Base-by-base conservation (phyloP, 768 basidiomycete genomes). In the Tricholoma furcatifolium region DNA sequence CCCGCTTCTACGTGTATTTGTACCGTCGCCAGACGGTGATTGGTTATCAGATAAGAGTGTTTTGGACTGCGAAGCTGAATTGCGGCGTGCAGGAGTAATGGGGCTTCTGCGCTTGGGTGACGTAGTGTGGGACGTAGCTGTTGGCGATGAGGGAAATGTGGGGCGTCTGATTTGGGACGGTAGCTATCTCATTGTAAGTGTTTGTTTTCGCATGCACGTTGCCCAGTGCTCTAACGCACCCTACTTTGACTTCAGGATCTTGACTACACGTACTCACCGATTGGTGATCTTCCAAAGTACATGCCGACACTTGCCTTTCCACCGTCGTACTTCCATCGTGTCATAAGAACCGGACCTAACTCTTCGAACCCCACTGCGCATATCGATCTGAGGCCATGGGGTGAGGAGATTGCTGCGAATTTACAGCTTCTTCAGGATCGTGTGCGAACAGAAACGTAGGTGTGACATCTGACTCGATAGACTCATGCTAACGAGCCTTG, bases 131-230 rank as follows among this genome's bases (percentile, higher is more conserved):
- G 92, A 93, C 61, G 75, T 85, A 12, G 92, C 91, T 4, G 88
- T 89, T 1, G 87, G 88, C 8, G 91, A 93, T 63, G 91, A 93
- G 64, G 88, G 85, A 1, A 93, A 93, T 66, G 77, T 85, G 6
- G 91, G 91, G n/a, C 72, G 88, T 57, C 64, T 93, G 67, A 75
- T 92, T 8, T 93, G 91, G 91, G 92, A 93, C 64, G 91, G 91
- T n/a, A 83, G 81, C 54, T 93, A 91, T 70, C 76, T 93, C 6
- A 83, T 93, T 60, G 91, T 93, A 64, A 62, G 88, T 75, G 24
- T 58, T 50, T 51, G 23, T 57, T 50, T 59, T 52, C 52, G 31
- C 58, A 53, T 59, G 55, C 43, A n/a, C 60, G 56, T 53, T 50
- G 55, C 23, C 30, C 18, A 18, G 38, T 10, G 44, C 50, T 49